Percentiles rank a stretch among this genome's conserved stretches.
Conservation (phyloP, 805 yeast species). For the Blastobotrys parvus region DNA sequence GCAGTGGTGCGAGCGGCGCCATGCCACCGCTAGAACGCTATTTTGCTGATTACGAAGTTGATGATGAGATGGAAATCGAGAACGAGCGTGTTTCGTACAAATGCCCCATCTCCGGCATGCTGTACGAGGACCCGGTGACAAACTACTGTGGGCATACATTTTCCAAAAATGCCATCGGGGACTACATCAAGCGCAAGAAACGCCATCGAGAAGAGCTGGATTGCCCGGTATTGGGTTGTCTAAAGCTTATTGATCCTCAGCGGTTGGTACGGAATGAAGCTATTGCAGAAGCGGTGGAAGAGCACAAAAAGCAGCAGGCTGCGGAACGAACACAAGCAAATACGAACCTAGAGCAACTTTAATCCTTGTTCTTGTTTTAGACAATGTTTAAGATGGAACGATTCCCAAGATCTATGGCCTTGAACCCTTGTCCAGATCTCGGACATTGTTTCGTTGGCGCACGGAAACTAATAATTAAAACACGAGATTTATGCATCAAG, state of each 20-base stretch:
- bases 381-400: too few relatives aligned
- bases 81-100: conserved; percentile 19
- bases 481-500: too few relatives aligned
- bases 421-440: too few relatives aligned
- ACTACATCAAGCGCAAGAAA: conserved; percentile 8
- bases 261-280: conserved; percentile 11
- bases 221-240: conserved; percentile 20
- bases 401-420: too few relatives aligned
- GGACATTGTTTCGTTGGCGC: too few relatives aligned
- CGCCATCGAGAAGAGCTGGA: background rate
- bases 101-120: conserved; percentile 24
- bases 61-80: conserved; percentile 24
- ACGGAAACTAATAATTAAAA: too few relatives aligned
- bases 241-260: conserved; percentile 1
- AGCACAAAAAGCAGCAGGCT: conserved; percentile 9
- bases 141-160: conserved; percentile 25
- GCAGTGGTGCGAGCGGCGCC: conserved; percentile 14
- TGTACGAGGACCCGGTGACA: conserved; percentile 25
- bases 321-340: conserved; percentile 10
- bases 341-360: conserved; percentile 11
- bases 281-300: conserved; percentile 10
- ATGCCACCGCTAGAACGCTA: conserved; percentile 14
- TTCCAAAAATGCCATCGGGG: conserved; percentile 19
- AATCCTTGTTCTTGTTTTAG: background rate
- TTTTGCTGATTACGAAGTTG: conserved; percentile 15